These are phyloP conservation scores for Sporodiniella umbellata DNA, from an alignment of 371 early-diverging fungal species.

Conservation along the genomic window DNA sequence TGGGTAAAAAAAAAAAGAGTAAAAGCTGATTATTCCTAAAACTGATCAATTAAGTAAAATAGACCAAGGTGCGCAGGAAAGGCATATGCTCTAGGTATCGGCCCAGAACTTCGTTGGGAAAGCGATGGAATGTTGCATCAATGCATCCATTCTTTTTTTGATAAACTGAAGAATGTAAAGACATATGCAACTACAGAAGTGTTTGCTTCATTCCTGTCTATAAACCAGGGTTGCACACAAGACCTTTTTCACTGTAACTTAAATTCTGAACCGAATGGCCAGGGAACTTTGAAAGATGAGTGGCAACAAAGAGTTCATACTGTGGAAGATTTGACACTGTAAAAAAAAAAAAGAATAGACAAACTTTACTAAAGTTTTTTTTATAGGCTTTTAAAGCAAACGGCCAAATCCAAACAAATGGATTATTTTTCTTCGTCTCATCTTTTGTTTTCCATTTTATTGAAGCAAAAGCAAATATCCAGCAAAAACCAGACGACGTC, in stretches of 20 bases:
- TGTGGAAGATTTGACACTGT: constrained; percentile 69
- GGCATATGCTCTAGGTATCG: constrained; percentile 95
- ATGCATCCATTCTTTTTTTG: constrained; percentile 62
- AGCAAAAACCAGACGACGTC: constrained; percentile 30
- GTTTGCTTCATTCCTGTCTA: constrained; percentile 82
- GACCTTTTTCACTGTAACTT: constrained; percentile 58
- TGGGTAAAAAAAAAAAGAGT: constrained; percentile 49
- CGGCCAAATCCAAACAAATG: constrained; percentile 86
- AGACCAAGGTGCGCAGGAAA: constrained; percentile 74
- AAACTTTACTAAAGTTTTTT: neutral
- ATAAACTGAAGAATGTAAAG: constrained; percentile 41
- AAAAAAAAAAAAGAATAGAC: constrained; percentile 10
- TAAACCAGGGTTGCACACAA: constrained; percentile 91
- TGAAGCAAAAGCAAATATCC: no score
- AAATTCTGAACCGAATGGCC: constrained; percentile 86
- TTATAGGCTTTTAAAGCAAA: constrained; percentile 56
- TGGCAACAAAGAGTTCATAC: constrained; percentile 77
- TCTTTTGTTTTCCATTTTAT: constrained; percentile 88
- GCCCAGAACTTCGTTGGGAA: constrained; percentile 28
- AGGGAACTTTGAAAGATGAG: constrained; percentile 85
- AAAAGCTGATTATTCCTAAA: neutral
- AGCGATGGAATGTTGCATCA: constrained; percentile 76
- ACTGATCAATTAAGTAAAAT: neutral
- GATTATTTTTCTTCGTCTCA: constrained; percentile 91
- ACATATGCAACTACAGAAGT: no score